These are phyloP conservation scores for Aspergillus ellipticus DNA, from an alignment of 495 filamentous ascomycete genomes.

Conservation along the genomic window DNA sequence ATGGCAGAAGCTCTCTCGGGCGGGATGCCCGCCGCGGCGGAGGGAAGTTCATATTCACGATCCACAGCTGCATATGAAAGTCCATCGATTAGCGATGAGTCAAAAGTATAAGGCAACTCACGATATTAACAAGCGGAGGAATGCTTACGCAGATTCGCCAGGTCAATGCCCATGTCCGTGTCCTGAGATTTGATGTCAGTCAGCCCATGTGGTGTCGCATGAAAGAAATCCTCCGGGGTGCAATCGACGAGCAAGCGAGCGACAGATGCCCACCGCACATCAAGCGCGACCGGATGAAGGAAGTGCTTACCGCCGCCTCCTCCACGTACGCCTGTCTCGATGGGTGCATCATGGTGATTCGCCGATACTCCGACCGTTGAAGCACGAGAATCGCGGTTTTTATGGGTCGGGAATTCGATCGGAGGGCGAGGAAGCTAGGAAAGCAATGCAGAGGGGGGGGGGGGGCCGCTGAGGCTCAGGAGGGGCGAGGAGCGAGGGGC, in stretches of 20 bases:
- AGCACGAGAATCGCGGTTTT: not conserved
- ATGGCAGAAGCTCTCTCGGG: slow-evolving; percentile 86
- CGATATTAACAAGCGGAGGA: not conserved
- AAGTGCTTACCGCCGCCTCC: slow-evolving; percentile 68
- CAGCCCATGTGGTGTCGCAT: slow-evolving; percentile 15
- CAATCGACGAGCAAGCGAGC: not conserved
- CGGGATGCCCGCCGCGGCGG: slow-evolving; percentile 68
- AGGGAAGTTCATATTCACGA: slow-evolving; percentile 78
- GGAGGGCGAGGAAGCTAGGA: not conserved
- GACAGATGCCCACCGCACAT: too few relatives aligned
- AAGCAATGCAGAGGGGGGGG: not conserved
- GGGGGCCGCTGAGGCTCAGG: not conserved
- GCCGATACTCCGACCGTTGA: slow-evolving; percentile 5
- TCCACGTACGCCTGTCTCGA: slow-evolving; percentile 94
- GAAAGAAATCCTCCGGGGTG: not conserved
- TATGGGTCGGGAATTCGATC: not conserved
- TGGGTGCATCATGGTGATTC: slow-evolving; percentile 73
- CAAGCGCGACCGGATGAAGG: not conserved
- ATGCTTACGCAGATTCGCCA: slow-evolving; percentile 74
- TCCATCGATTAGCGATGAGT: slow-evolving; percentile 2
- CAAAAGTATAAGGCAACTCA: not conserved
- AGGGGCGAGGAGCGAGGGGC: not conserved
- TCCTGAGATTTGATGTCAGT: slow-evolving; percentile 39
- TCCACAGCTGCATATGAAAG: slow-evolving; percentile 59
- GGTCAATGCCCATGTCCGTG: slow-evolving; percentile 66